phyloP scores from a whole-genome alignment of 352 stramenopile genomes.

The Globisporangium uncinulatum region DNA sequence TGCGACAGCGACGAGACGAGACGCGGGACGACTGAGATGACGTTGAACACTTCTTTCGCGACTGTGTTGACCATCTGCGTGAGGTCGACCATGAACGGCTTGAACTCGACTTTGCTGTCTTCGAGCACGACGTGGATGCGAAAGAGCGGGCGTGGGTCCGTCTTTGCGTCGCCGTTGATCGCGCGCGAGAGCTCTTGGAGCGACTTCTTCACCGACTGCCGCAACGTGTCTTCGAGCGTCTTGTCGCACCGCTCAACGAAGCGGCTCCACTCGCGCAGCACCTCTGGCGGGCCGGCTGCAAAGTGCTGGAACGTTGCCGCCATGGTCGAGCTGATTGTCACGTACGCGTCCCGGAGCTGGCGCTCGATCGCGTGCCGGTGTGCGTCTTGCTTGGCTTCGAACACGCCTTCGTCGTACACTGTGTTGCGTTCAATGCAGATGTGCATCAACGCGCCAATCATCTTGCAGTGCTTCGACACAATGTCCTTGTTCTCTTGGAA shows the following conservation, averaged over 20 bases:
- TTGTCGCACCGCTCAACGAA: slow-evolving; percentile 90
- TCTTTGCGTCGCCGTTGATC: slow-evolving; percentile 93
- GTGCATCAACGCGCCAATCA: slow-evolving; percentile 84
- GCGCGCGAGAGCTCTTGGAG: slow-evolving; percentile 92
- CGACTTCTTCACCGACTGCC: slow-evolving; percentile 92
- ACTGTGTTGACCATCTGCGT: slow-evolving; percentile 94
- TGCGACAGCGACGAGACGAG: slow-evolving; percentile 55
- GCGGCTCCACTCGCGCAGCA: slow-evolving; percentile 91
- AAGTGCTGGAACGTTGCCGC: slow-evolving; percentile 92
- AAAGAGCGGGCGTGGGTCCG: slow-evolving; percentile 89
- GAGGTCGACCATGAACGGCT: slow-evolving; percentile 91
- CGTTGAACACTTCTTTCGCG: slow-evolving; percentile 94
- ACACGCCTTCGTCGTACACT: slow-evolving; percentile 91
- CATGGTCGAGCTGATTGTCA: slow-evolving; percentile 88
- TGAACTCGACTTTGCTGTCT: slow-evolving; percentile 91
- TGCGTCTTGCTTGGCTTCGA: slow-evolving; percentile 88
- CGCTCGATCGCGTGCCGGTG: slow-evolving; percentile 84
- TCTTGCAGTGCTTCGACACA: slow-evolving; percentile 85
- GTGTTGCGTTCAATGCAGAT: slow-evolving; percentile 93
- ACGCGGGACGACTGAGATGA: slow-evolving; percentile 89
- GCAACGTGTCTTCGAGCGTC: slow-evolving; percentile 86
- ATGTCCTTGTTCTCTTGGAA: slow-evolving; percentile 89
- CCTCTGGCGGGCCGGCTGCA: slow-evolving; percentile 76
- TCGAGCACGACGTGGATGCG: slow-evolving; percentile 92
- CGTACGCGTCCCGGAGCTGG: slow-evolving; percentile 68